Evolutionary conservation across 108 stramenopile species (phyloP), one percentile per base, ranked within the genome.

Genomic region (Craspedostauros australis): DNA sequence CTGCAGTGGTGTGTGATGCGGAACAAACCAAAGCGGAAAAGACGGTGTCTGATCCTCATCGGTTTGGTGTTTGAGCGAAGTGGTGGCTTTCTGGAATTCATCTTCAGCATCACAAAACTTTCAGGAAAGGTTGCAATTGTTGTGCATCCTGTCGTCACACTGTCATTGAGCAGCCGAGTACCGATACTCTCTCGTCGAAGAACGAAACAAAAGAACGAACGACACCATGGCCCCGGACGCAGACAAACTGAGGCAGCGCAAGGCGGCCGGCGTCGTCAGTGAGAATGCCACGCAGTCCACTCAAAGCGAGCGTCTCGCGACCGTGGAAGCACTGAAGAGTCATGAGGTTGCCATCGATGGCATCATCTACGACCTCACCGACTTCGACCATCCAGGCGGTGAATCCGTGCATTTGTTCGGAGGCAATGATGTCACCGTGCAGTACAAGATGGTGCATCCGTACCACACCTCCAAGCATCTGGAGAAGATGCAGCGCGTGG

Each of bases 391-490:
- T 70, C 92, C 92, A 0, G 92, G 92, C 40, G 92, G 92, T 36
- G 80, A 88, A 41, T 51, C 73, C 11, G 77, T 93, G 47, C 50
- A 70, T 16, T 46, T 93, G 37, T 93, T 93, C 53, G 91, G 91
- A 45, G 91, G 91, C 6, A 89, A 93, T 42, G 91, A 93, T 64
- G 91, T 88, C 8, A 84, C 91, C 14, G 80, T 83, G 14, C 80
- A 84, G 60, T 93, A 93, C 55, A 82, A 80, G 46, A 93, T 93
- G 92, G 90, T 93, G 41, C 92, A 93, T 65, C 86, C 85, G n/a
- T 79, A 88, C 51, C 92, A 89, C 62, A 88, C 87, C 8, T 40
- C 46, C 30, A 86, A 90, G 76, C 80, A 84, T 62, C 54, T 93
- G 60, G 83, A 87, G 55, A 93, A 93, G 72, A 86, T 93, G 88